Conservation (phyloP, 2,329 filamentous ascomycete species). For the Didymosphaeria variabile region DNA sequence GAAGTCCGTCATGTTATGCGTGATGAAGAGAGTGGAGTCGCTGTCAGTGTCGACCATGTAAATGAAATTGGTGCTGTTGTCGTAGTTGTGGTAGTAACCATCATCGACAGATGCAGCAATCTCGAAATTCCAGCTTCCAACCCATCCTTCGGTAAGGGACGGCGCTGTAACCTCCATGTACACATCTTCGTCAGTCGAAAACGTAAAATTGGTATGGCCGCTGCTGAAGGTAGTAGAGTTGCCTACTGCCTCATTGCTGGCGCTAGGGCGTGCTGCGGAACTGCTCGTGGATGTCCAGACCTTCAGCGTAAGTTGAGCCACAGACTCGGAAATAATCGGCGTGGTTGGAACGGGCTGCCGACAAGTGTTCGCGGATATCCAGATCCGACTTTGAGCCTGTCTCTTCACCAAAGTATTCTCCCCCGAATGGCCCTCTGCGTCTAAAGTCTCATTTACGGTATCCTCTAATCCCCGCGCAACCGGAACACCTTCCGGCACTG, state of each 20-base stretch:
- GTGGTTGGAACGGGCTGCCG: conserved; percentile 71
- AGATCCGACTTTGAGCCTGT: conserved; percentile 62
- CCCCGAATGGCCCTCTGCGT: conserved; percentile 14
- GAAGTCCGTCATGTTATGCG: conserved; percentile 71
- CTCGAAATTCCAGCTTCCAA: conserved; percentile 79
- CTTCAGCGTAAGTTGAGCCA: conserved; percentile 78
- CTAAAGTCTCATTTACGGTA: conserved; percentile 13
- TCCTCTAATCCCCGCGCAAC: conserved; percentile 28
- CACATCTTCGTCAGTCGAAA: conserved; percentile 71
- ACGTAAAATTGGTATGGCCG: conserved; percentile 73
- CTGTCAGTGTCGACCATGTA: conserved; percentile 87
- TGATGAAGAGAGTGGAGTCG: conserved; percentile 79
- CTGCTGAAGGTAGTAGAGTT: conserved; percentile 64
- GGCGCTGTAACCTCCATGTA: conserved; percentile 81
- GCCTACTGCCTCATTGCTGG: conserved; percentile 53
- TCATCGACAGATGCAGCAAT: conserved; percentile 81
- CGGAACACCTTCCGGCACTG: conserved; percentile 37
- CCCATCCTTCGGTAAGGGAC: conserved; percentile 64
- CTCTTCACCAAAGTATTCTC: conserved; percentile 28
- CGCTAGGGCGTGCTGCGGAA: conserved; percentile 71
- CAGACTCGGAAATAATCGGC: conserved; percentile 54
- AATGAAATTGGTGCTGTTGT: conserved; percentile 67
- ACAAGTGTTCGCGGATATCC: conserved; percentile 88
- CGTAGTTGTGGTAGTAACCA: conserved; percentile 74
- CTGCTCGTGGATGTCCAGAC: conserved; percentile 74